Conservation (phyloP, 2,329 filamentous ascomycete species). For the Aspergillus pseudoviridinutans region DNA sequence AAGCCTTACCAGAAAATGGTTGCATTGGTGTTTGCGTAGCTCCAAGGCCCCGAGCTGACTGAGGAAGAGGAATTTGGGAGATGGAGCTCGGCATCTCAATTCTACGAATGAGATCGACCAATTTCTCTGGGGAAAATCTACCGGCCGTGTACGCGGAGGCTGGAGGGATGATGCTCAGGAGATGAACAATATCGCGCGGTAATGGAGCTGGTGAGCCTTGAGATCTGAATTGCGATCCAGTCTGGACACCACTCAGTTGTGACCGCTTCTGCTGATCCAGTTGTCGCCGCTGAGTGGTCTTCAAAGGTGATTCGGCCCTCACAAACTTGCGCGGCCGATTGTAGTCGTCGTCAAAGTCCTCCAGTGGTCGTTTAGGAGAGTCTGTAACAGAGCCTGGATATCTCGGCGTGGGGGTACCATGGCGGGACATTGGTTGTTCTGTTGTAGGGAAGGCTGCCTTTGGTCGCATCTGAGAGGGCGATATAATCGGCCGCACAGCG, state of each 20-base stretch:
- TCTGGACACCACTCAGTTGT: constrained; percentile 27
- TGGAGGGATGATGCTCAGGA: constrained; percentile 70
- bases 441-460: constrained; percentile 42
- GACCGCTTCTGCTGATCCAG: constrained; percentile 68
- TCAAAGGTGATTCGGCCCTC: constrained; percentile 87
- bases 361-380: constrained; percentile 58
- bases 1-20: constrained; percentile 32
- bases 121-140: constrained; percentile 64
- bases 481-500: constrained; percentile 75
- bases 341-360: constrained; percentile 67
- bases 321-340: constrained; percentile 80
- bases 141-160: constrained; percentile 68
- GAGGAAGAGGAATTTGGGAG: constrained; percentile 36
- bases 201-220: constrained; percentile 60
- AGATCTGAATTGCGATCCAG: constrained; percentile 44
- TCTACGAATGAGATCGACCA: constrained; percentile 70
- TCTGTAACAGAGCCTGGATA: constrained; percentile 35
- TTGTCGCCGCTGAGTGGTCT: constrained; percentile 80
- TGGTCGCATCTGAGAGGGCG: constrained; percentile 72
- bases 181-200: constrained; percentile 61
- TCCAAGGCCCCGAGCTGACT: constrained; percentile 28
- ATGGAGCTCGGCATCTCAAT: constrained; percentile 59
- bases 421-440: constrained; percentile 22
- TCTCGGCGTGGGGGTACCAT: constrained; percentile 34
- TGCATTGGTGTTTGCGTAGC: constrained; percentile 22